These are phyloP conservation scores for Pseudozyma tsukubaensis DNA, from an alignment of 1,284 basidiomycete species.

Conservation along the genomic window DNA sequence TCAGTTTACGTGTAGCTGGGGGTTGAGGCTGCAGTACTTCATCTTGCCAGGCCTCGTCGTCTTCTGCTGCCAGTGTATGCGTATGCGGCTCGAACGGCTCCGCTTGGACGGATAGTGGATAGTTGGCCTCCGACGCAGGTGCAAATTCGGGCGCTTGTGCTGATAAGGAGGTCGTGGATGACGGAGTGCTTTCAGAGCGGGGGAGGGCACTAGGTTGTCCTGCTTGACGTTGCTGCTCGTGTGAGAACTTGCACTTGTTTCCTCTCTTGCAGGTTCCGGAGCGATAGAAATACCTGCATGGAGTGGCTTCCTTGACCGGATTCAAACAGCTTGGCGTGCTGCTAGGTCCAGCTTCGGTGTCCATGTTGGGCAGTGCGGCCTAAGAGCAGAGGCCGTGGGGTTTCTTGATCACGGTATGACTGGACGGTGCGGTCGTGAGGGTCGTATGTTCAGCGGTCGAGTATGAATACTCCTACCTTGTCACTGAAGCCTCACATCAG, in stretches of 20 bases:
- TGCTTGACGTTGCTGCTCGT: constrained; percentile 5
- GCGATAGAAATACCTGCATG: constrained; percentile 34
- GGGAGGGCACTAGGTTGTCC: background rate
- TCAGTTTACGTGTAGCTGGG: background rate
- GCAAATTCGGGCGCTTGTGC: constrained; percentile 17
- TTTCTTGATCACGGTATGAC: too few species aligned
- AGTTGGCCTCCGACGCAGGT: background rate
- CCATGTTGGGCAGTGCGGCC: constrained; percentile 7
- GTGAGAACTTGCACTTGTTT: constrained; percentile 37
- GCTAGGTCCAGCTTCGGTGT: constrained; percentile 13
- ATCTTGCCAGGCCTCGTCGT: constrained; percentile 21
- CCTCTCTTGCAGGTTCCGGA: constrained; percentile 42
- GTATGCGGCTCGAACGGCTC: constrained; percentile 11
- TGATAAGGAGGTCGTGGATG: background rate
- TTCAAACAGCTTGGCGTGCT: background rate
- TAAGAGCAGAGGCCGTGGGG: background rate
- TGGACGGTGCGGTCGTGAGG: too few species aligned
- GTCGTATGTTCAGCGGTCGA: too few species aligned
- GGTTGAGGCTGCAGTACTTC: background rate
- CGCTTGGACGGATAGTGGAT: constrained; percentile 19
- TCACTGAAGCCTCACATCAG: background rate
- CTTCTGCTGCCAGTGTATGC: background rate
- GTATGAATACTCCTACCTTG: too few species aligned
- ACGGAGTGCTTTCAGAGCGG: background rate
- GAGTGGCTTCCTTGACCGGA: constrained; percentile 5